Percentiles rank a stretch among this genome's conserved stretches.
Conservation (phyloP, 192 early-diverging fungal species). For the Rhizophagus prolifer region DNA sequence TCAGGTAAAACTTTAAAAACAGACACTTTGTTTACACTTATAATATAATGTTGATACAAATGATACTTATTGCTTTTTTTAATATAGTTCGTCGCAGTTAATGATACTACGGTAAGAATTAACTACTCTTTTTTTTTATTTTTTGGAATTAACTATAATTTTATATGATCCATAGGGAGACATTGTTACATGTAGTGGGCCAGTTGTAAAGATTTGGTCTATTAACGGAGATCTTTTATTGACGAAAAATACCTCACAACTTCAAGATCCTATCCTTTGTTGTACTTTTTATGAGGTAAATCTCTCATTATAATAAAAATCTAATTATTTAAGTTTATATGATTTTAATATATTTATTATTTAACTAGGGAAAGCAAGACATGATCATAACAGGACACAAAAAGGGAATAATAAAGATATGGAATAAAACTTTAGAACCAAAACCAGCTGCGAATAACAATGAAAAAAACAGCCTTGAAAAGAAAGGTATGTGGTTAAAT, state of each 20-base stretch:
- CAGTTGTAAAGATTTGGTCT: constrained; percentile 57
- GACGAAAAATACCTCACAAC: constrained; percentile 47
- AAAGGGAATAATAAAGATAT: constrained; percentile 50
- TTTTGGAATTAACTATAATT: not conserved
- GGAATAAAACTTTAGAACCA: constrained; percentile 1
- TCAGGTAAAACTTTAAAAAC: constrained; percentile 22
- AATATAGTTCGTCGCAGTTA: constrained; percentile 43
- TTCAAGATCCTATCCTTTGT: constrained; percentile 51
- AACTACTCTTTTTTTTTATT: not conserved
- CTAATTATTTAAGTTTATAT: not conserved
- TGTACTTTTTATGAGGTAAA: constrained; percentile 55
- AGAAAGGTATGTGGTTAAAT: constrained; percentile 8
- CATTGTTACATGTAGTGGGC: constrained; percentile 61
- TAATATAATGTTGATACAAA: not conserved
- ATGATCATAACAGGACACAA: constrained; percentile 59
- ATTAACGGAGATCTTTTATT: constrained; percentile 66
- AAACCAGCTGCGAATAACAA: too few species aligned
- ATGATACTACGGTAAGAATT: constrained; percentile 56
- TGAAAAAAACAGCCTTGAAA: not conserved
- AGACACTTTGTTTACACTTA: not conserved
- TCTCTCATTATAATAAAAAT: not conserved
- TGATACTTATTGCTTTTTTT: not conserved
- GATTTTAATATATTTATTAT: constrained; percentile 1
- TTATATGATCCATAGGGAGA: constrained; percentile 45
- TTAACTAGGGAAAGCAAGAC: constrained; percentile 40